These are phyloP conservation scores for Golubevia pallescens DNA, from an alignment of 1,284 basidiomycete genomes.

Conservation along the genomic window DNA sequence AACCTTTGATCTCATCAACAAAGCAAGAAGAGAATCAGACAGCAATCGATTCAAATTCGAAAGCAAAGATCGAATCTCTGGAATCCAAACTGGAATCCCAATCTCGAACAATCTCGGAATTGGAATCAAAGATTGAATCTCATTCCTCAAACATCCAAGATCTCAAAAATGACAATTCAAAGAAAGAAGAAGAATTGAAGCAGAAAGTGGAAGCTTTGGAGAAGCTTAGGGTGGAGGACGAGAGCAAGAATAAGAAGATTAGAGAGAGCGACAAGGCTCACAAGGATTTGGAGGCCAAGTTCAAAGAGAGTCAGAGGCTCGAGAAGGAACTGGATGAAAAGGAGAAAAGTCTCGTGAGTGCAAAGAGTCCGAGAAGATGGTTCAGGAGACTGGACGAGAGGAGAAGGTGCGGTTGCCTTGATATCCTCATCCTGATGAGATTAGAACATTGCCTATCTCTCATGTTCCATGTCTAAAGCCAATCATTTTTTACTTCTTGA, in stretches of 20 bases:
- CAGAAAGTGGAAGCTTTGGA: background rate
- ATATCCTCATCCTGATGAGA: too few relatives aligned
- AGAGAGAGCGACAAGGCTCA: slow-evolving; percentile 20
- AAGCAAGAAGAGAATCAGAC: background rate
- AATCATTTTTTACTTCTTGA: too few relatives aligned
- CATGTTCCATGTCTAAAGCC: too few relatives aligned
- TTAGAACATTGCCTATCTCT: too few relatives aligned
- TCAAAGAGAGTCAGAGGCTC: slow-evolving; percentile 3
- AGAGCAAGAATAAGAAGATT: slow-evolving; percentile 20
- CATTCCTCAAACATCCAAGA: background rate
- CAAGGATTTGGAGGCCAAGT: too few relatives aligned
- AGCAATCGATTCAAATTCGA: background rate
- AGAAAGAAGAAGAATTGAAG: background rate
- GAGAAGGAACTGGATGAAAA: slow-evolving; percentile 14
- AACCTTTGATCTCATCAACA: background rate
- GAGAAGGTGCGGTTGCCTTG: too few relatives aligned
- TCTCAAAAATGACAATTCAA: slow-evolving; percentile 2
- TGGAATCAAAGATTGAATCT: slow-evolving; percentile 2
- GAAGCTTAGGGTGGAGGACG: slow-evolving; percentile 8
- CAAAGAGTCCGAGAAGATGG: too few relatives aligned
- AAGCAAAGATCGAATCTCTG: background rate
- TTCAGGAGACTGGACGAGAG: too few relatives aligned
- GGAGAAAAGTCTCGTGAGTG: slow-evolving; percentile 3
- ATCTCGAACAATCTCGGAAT: background rate
- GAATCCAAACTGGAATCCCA: background rate